A percentile compares a stretch with the other conserved stretches of the same genome.
Conservation (phyloP, 2,329 filamentous ascomycete genomes). For the Chaetothyriales sp. region DNA sequence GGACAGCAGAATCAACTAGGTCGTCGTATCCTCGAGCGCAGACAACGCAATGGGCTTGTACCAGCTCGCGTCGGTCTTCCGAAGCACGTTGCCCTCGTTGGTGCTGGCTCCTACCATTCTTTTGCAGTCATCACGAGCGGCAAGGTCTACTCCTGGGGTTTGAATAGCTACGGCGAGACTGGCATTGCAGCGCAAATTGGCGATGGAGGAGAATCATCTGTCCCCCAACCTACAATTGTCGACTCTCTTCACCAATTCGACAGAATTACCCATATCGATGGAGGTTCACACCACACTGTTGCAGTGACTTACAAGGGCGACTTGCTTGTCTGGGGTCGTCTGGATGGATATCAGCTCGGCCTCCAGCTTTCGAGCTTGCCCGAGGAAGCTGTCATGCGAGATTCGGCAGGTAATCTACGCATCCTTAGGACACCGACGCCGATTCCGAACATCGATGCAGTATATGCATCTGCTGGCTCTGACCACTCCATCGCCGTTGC, state of each 20-base stretch:
- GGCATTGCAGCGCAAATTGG: slow-evolving; percentile 36
- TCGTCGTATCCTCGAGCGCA: slow-evolving; percentile 44
- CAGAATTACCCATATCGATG: slow-evolving; percentile 52
- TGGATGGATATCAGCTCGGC: slow-evolving; percentile 46
- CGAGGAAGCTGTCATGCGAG: slow-evolving; percentile 46
- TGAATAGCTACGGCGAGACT: slow-evolving; percentile 77
- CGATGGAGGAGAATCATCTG: slow-evolving; percentile 49
- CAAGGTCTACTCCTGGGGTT: slow-evolving; percentile 64
- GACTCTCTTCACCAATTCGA: slow-evolving; percentile 43
- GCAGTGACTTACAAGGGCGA: slow-evolving; percentile 39
- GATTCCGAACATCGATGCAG: slow-evolving; percentile 45
- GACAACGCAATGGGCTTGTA: slow-evolving; percentile 33
- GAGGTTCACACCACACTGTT: slow-evolving; percentile 61
- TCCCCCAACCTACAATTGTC: slow-evolving; percentile 57
- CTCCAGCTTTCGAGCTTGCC: slow-evolving; percentile 41
- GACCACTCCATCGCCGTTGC: slow-evolving; percentile 62
- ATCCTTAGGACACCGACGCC: slow-evolving; percentile 54
- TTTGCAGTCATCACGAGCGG: slow-evolving; percentile 54
- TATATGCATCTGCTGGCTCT: slow-evolving; percentile 46
- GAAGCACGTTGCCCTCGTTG: slow-evolving; percentile 41
- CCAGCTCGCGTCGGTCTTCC: slow-evolving; percentile 40
- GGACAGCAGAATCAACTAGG: slow-evolving; percentile 58
- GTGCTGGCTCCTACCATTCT: slow-evolving; percentile 64
- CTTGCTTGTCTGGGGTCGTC: slow-evolving; percentile 44
- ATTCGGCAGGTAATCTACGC: slow-evolving; percentile 46